phyloP scores from a whole-genome alignment of 2,329 filamentous ascomycete genomes.

The Aspergillus bombycis region DNA sequence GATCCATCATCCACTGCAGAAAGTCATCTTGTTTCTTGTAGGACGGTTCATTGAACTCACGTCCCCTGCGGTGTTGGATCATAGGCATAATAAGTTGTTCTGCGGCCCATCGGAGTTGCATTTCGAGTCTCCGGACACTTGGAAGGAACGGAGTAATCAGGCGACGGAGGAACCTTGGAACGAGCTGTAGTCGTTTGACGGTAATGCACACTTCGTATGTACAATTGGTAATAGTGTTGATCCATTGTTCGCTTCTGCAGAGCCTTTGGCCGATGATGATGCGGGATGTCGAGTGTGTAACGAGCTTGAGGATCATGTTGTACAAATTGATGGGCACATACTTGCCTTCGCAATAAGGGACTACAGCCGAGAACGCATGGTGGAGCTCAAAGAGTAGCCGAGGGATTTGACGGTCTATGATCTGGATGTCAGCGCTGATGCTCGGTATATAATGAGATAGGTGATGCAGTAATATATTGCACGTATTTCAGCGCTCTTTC shows the following conservation, averaged over 20 bases:
- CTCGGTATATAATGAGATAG: background rate
- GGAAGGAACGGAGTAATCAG: constrained; percentile 40
- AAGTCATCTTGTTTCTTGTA: constrained; percentile 35
- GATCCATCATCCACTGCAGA: constrained; percentile 39
- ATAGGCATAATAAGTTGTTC: constrained; percentile 38
- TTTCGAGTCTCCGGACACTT: constrained; percentile 35
- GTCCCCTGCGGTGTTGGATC: constrained; percentile 32
- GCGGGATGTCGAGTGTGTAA: constrained; percentile 44
- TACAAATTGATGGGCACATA: constrained; percentile 30
- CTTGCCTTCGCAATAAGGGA: constrained; percentile 31
- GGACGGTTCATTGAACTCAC: constrained; percentile 19
- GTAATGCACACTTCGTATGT: constrained; percentile 39
- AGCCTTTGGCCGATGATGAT: constrained; percentile 44
- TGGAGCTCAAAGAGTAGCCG: constrained; percentile 31
- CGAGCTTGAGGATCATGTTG: constrained; percentile 34
- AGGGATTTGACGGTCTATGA: constrained; percentile 27
- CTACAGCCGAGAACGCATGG: constrained; percentile 25
- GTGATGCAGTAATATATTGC: background rate
- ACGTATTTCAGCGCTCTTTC: background rate
- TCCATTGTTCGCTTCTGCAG: constrained; percentile 44
- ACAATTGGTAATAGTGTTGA: constrained; percentile 37
- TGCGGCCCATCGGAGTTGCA: constrained; percentile 33
- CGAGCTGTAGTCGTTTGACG: constrained; percentile 34
- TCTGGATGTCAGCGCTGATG: background rate
- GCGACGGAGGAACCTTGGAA: constrained; percentile 39